Evolutionary conservation across 225 moss, liverwort and hornwort species (phyloP).

Genomic region (Straminergon stramineum): DNA sequence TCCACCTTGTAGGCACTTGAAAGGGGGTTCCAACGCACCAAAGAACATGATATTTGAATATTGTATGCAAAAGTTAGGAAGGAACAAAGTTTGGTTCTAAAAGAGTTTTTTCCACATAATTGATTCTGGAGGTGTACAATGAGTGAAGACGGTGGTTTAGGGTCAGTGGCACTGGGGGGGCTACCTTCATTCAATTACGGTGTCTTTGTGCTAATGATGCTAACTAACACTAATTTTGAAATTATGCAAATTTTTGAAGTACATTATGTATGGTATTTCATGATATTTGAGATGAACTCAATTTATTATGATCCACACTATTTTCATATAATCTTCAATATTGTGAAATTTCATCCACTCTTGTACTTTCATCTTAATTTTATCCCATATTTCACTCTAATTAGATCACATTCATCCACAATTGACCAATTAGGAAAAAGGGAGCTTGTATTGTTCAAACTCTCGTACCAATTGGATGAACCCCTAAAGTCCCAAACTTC

Average conservation of each 20-base stretch:
- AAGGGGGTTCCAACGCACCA: no score
- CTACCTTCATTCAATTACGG: background rate
- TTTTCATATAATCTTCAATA: background rate
- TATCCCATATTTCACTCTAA: background rate
- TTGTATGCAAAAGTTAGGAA: background rate
- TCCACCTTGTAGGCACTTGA: no score
- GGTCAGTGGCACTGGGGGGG: no score
- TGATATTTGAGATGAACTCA: background rate
- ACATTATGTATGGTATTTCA: background rate
- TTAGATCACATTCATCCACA: no score
- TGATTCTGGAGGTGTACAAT: no score
- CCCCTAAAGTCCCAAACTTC: accelerated
- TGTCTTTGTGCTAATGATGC: background rate
- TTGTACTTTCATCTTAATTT: no score
- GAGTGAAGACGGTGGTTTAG: no score
- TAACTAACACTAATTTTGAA: background rate
- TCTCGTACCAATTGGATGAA: no score
- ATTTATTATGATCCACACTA: no score
- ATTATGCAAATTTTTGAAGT: no score
- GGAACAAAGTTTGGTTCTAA: background rate
- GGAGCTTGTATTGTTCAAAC: background rate
- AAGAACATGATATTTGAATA: background rate
- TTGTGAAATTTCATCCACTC: background rate
- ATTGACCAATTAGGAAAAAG: background rate
- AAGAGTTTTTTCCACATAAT: no score